Conservation (phyloP, 257 asterid genomes). For the Rauvolfia tetraphylla region DNA sequence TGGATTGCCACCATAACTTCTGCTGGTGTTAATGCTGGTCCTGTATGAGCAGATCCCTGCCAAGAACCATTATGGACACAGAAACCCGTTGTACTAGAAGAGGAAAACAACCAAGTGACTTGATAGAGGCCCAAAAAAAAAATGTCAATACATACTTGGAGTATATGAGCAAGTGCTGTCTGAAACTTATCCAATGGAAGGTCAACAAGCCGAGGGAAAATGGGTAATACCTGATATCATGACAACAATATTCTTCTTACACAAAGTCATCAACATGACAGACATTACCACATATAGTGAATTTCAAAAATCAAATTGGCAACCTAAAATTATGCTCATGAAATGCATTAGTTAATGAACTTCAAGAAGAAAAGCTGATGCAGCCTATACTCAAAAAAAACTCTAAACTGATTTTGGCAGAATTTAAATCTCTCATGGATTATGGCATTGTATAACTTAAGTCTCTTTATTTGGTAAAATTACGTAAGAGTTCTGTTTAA, state of each 20-base stretch:
- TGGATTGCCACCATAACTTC: constrained; percentile 99
- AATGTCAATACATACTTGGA: constrained; percentile 51
- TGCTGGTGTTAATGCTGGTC: constrained; percentile 96
- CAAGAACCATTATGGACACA: constrained; percentile 20
- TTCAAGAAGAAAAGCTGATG: background rate
- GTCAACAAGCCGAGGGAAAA: constrained; percentile 85
- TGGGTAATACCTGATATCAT: constrained; percentile 71
- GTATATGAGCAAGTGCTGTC: constrained; percentile 89
- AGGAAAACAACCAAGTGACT: background rate
- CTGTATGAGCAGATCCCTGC: constrained; percentile 94
- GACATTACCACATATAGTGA: background rate
- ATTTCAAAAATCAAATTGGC: background rate
- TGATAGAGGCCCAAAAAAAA: background rate
- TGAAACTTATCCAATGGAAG: constrained; percentile 92
- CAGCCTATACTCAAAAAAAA: background rate
- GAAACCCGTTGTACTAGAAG: background rate
- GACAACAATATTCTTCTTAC: constrained; percentile 5
- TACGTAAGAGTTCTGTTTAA: background rate
- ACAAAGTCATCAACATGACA: background rate
- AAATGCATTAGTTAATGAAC: background rate
- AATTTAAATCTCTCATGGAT: background rate
- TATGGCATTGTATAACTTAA: background rate
- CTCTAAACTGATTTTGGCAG: background rate
- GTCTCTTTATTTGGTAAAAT: background rate
- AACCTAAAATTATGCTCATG: background rate